phyloP scores from a whole-genome alignment of 192 early-diverging fungal genomes.

The Mortierella alpina region DNA sequence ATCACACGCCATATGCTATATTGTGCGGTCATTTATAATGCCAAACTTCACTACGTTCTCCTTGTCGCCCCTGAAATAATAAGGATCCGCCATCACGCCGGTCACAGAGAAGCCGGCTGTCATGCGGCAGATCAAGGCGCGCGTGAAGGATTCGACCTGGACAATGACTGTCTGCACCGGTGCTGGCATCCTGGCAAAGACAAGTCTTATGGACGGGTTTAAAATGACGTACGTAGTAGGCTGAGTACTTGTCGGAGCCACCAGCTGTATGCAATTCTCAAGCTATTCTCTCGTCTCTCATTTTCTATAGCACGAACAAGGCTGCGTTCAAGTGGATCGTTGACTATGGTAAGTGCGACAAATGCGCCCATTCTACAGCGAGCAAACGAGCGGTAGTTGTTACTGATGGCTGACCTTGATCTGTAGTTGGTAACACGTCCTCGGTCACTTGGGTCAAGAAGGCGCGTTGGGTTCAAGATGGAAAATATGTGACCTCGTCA shows the following conservation, averaged over 20 bases:
- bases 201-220: constrained; percentile 59
- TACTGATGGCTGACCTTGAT: no score
- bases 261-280: background rate
- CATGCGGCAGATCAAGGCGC: constrained; percentile 10
- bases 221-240: constrained; percentile 38
- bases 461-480: constrained; percentile 65
- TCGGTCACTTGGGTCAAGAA: constrained; percentile 59
- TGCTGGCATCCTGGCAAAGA: constrained; percentile 54
- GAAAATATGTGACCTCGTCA: constrained; percentile 54
- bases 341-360: background rate
- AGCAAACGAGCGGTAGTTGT: no score
- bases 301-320: constrained; percentile 42
- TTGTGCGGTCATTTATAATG: background rate
- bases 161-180: constrained; percentile 62
- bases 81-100: no score
- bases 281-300: background rate
- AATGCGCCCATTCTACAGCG: background rate
- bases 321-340: constrained; percentile 12
- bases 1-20: no score
- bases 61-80: background rate
- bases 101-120: background rate
- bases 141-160: constrained; percentile 25
- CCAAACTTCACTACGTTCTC: background rate
- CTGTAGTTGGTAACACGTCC: no score
- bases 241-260: background rate